These are phyloP conservation scores for Paramecium primaurelia DNA, from an alignment of 73 alveolate genomes.

Conservation along the genomic window DNA sequence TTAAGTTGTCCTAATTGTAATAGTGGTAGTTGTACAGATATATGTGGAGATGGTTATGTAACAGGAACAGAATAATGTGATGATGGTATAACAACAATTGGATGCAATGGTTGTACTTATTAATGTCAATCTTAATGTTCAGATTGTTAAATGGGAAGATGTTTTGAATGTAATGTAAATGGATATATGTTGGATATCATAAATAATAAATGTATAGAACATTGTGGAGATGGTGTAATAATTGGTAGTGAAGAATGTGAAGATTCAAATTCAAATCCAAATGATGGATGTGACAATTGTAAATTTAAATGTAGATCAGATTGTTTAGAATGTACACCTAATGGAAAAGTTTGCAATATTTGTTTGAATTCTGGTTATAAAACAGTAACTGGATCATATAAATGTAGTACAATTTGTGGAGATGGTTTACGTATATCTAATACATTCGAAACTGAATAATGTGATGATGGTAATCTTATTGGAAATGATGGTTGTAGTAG, in stretches of 20 bases:
- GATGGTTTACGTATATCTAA: neutral
- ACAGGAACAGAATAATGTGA: neutral
- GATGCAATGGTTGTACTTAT: neutral
- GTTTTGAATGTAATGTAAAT: neutral
- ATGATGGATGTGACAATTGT: slow-evolving; percentile 50
- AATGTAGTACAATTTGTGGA: slow-evolving; percentile 38
- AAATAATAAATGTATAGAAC: neutral
- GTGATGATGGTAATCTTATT: slow-evolving; percentile 47
- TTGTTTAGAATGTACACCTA: neutral
- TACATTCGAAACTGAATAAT: neutral
- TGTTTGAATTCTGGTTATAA: neutral
- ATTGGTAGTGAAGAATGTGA: slow-evolving; percentile 13
- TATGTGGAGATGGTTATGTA: neutral
- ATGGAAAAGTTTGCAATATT: neutral
- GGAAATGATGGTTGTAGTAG: slow-evolving; percentile 44
- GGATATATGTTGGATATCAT: neutral
- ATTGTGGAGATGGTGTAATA: slow-evolving; percentile 46
- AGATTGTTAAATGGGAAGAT: neutral
- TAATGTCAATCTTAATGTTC: neutral
- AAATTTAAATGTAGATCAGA: neutral
- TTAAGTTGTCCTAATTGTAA: neutral
- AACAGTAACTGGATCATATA: neutral
- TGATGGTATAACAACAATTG: neutral
- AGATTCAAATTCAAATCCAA: neutral
- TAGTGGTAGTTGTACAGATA: neutral